A percentile compares a stretch with the other conserved stretches of the same genome.
Conservation (phyloP, 192 early-diverging fungal genomes). For the Spizellomyces sp. region DNA sequence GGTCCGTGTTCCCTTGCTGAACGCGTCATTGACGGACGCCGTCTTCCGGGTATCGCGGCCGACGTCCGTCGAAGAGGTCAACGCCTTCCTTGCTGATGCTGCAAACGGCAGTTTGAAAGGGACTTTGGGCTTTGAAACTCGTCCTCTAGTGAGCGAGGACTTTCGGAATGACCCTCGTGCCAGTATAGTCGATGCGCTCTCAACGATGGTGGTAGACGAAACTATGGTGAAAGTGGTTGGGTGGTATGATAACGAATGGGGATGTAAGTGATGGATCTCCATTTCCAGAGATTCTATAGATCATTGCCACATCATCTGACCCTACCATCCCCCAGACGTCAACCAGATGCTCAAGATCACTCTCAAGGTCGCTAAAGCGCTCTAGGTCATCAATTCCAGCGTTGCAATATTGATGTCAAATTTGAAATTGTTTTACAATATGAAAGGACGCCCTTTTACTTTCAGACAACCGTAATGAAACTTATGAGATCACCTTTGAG, state of each 20-base stretch:
- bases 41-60: conserved; percentile 16
- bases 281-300: not conserved
- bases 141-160: conserved; percentile 24
- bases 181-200: conserved; percentile 11
- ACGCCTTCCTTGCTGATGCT: conserved; percentile 3
- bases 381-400: too few relatives aligned
- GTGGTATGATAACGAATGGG: conserved; percentile 33
- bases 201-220: conserved; percentile 24
- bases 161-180: conserved; percentile 19
- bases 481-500: too few relatives aligned
- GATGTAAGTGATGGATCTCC: conserved; percentile 13
- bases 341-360: conserved; percentile 14
- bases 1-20: conserved; percentile 23
- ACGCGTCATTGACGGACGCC: conserved; percentile 26
- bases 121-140: conserved; percentile 17
- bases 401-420: too few relatives aligned
- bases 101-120: conserved; percentile 8
- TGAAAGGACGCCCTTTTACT: too few relatives aligned
- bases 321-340: not conserved
- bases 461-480: too few relatives aligned
- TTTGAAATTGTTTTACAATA: too few relatives aligned
- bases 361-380: conserved; percentile 6
- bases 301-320: not conserved
- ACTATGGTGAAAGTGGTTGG: conserved; percentile 29
- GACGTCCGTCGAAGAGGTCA: conserved; percentile 18